Conservation (phyloP, 2,329 filamentous ascomycete genomes). For the Fusarium sublunatum region DNA sequence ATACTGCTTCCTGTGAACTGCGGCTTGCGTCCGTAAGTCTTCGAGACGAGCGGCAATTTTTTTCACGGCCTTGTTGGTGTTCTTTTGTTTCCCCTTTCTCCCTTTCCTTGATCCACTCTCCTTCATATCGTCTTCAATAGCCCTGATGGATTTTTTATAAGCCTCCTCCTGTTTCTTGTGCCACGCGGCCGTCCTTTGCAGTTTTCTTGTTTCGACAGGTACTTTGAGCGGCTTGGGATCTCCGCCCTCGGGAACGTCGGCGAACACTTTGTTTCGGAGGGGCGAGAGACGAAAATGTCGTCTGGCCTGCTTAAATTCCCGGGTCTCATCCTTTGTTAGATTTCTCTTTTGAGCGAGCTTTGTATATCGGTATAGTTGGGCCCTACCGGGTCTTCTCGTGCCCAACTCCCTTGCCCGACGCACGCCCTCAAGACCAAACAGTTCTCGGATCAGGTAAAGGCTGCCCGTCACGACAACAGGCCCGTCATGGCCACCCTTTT, state of each 20-base stretch:
- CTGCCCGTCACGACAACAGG: constrained; percentile 56
- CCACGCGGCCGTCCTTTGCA: constrained; percentile 47
- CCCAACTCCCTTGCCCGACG: constrained; percentile 45
- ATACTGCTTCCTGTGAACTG: constrained; percentile 45
- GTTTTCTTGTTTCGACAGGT: constrained; percentile 35
- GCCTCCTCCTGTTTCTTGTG: constrained; percentile 48
- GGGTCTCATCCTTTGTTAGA: constrained; percentile 49
- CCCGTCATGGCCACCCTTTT: constrained; percentile 48
- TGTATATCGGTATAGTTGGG: constrained; percentile 51
- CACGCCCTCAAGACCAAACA: constrained; percentile 49
- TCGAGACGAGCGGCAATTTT: constrained; percentile 31
- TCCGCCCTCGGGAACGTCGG: constrained; percentile 31
- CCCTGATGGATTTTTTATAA: constrained; percentile 43
- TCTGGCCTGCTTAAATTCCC: constrained; percentile 52
- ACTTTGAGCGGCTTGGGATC: constrained; percentile 33
- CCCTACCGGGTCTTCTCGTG: constrained; percentile 49
- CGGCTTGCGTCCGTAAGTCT: constrained; percentile 41
- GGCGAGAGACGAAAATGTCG: constrained; percentile 50
- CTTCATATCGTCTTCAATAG: constrained; percentile 32
- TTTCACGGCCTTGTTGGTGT: neutral
- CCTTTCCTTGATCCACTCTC: neutral
- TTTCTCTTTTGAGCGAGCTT: constrained; percentile 47
- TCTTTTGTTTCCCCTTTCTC: neutral
- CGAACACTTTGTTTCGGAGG: constrained; percentile 41
- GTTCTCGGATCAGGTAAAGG: constrained; percentile 54